A percentile compares a stretch with the other conserved stretches of the same genome.
Evolutionary conservation across 176 grass and related monocot species (phyloP).

Genomic region (barley (Hordeum vulgare)): DNA sequence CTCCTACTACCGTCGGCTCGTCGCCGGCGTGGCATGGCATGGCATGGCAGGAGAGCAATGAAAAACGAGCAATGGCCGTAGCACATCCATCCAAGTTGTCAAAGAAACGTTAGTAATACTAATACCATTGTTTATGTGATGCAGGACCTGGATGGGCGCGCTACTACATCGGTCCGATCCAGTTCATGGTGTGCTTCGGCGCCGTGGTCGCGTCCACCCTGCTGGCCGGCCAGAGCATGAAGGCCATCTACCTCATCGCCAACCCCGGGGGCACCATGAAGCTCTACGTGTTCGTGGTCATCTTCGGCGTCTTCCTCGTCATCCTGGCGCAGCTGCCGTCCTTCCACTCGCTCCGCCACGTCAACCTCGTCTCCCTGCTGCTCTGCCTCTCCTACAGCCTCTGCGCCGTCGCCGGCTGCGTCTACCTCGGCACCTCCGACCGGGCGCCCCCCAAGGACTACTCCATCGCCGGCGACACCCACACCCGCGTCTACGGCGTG

Average conservation of each 20-base stretch:
- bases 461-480: conserved; percentile 38
- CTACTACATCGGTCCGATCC: conserved; percentile 76
- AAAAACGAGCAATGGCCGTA: not conserved
- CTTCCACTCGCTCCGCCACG: conserved; percentile 85
- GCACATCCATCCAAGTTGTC: not conserved
- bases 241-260: conserved; percentile 70
- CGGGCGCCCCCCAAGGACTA: conserved; percentile 49
- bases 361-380: conserved; percentile 73
- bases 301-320: conserved; percentile 71
- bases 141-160: conserved; percentile 68
- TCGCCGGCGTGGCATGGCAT: not conserved
- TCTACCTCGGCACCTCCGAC: conserved; percentile 57
- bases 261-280: conserved; percentile 61
- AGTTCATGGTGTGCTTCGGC: conserved; percentile 83
- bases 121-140: not conserved
- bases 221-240: conserved; percentile 80
- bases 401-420: conserved; percentile 69
- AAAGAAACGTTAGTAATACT: not conserved
- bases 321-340: conserved; percentile 71
- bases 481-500: conserved; percentile 49
- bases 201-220: conserved; percentile 60
- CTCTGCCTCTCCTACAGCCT: conserved; percentile 71
- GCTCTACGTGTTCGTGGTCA: conserved; percentile 72
- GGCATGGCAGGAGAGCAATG: not conserved
- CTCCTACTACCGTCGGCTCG: not conserved